These are phyloP conservation scores for Stephanodiscus triporus DNA, from an alignment of 108 stramenopile genomes.

Conservation along the genomic window DNA sequence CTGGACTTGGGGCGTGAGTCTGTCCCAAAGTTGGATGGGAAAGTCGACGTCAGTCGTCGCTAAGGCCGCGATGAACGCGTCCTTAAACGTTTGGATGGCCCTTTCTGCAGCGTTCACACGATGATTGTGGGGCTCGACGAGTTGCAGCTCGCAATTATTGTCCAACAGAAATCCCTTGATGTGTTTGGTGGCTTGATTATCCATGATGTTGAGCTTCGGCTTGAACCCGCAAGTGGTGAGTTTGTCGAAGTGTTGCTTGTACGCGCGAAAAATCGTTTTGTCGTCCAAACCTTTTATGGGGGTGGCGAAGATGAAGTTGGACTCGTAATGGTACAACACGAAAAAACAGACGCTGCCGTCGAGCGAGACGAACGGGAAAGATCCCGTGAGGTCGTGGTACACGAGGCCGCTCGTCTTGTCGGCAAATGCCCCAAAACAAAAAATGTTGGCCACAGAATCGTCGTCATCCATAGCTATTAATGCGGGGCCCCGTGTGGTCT, in stretches of 20 bases:
- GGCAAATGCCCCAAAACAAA: too few species aligned
- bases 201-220: not conserved
- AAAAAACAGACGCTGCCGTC: not conserved
- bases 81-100: slow-evolving; percentile 52
- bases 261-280: not conserved
- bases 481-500: too few species aligned
- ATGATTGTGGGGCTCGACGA: slow-evolving; percentile 12
- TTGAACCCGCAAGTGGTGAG: not conserved
- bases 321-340: not conserved
- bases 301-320: not conserved
- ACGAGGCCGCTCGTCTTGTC: too few species aligned
- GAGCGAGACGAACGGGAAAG: not conserved
- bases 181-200: not conserved
- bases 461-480: too few species aligned
- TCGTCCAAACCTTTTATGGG: not conserved
- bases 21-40: slow-evolving; percentile 40
- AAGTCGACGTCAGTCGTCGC: slow-evolving; percentile 32
- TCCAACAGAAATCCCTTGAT: not conserved
- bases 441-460: too few species aligned
- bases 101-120: slow-evolving; percentile 47
- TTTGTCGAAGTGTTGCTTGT: not conserved
- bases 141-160: not conserved
- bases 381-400: too few species aligned
- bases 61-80: slow-evolving; percentile 46
- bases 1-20: too few species aligned